phyloP scores from a whole-genome alignment of 257 asterid species.

The Rubia yunnanensis region DNA sequence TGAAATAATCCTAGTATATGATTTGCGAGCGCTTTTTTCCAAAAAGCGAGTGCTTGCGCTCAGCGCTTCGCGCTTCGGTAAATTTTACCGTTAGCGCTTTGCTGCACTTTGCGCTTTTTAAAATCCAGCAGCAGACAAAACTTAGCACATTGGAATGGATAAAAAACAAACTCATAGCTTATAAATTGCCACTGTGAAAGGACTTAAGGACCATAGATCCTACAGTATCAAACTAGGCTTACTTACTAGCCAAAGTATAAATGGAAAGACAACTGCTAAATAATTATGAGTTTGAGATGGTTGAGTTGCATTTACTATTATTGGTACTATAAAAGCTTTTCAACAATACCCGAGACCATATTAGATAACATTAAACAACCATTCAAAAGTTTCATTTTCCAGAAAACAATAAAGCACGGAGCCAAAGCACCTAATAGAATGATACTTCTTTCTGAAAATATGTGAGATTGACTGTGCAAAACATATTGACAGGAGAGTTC shows the following conservation, averaged over 20 bases:
- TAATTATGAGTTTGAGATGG: neutral
- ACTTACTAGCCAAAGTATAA: neutral
- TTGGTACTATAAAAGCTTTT: neutral
- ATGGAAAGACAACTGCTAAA: neutral
- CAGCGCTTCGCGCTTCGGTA: no score
- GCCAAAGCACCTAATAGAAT: neutral
- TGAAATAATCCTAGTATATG: no score
- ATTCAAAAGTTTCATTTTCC: neutral
- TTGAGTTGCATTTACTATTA: neutral
- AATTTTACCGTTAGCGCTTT: no score
- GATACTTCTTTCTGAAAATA: neutral
- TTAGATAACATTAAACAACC: constrained; percentile 1
- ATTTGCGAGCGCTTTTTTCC: no score
- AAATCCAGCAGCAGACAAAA: neutral
- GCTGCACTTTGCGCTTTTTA: no score
- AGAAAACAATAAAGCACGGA: neutral
- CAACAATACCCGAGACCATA: neutral
- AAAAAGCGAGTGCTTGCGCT: no score
- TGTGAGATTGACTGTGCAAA: neutral
- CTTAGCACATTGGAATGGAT: neutral
- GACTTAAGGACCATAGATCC: neutral
- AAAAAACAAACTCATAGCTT: neutral
- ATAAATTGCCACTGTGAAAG: neutral
- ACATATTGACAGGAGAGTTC: neutral
- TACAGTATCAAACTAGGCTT: neutral